These are phyloP conservation scores for Boletus eberwhitei DNA, from an alignment of 768 basidiomycete species.

Conservation along the genomic window DNA sequence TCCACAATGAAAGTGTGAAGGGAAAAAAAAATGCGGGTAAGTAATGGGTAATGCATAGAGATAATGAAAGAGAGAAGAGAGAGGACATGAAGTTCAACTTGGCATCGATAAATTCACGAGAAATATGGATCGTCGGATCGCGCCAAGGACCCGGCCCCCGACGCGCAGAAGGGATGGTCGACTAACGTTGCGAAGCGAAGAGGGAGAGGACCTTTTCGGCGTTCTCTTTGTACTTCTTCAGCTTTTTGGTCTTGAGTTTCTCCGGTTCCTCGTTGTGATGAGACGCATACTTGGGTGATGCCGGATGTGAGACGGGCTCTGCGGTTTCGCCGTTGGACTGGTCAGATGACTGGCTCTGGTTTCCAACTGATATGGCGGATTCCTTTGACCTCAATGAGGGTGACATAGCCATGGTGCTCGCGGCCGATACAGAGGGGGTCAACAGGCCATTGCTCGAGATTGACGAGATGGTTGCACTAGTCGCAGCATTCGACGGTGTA, in stretches of 20 bases:
- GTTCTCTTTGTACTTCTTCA: slow-evolving; percentile 85
- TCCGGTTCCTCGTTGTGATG: slow-evolving; percentile 44
- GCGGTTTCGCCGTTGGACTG: slow-evolving; percentile 56
- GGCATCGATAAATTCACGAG: slow-evolving; percentile 16
- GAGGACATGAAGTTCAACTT: slow-evolving; percentile 18
- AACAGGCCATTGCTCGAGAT: slow-evolving; percentile 48
- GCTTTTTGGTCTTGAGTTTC: slow-evolving; percentile 66
- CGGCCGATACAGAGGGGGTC: slow-evolving; percentile 61
- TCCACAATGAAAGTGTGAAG: slow-evolving; percentile 14
- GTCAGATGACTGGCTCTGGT: slow-evolving; percentile 68
- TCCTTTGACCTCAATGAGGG: slow-evolving; percentile 81
- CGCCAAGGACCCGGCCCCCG: slow-evolving; percentile 26
- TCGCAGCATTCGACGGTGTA: slow-evolving; percentile 42
- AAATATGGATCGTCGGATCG: slow-evolving; percentile 12
- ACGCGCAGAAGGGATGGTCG: slow-evolving; percentile 15
- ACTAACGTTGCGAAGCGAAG: slow-evolving; percentile 69
- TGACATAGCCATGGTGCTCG: slow-evolving; percentile 42
- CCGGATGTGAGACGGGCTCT: slow-evolving; percentile 22
- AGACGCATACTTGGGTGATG: slow-evolving; percentile 27
- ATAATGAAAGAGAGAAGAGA: slow-evolving; percentile 16
- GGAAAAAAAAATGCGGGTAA: slow-evolving; percentile 20
- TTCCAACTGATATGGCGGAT: slow-evolving; percentile 70
- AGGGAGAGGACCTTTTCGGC: slow-evolving; percentile 83
- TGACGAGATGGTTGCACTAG: slow-evolving; percentile 34
- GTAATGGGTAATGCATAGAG: slow-evolving; percentile 30